Base-by-base conservation (phyloP, 352 stramenopile genomes). In the Phytophthora litchii region DNA sequence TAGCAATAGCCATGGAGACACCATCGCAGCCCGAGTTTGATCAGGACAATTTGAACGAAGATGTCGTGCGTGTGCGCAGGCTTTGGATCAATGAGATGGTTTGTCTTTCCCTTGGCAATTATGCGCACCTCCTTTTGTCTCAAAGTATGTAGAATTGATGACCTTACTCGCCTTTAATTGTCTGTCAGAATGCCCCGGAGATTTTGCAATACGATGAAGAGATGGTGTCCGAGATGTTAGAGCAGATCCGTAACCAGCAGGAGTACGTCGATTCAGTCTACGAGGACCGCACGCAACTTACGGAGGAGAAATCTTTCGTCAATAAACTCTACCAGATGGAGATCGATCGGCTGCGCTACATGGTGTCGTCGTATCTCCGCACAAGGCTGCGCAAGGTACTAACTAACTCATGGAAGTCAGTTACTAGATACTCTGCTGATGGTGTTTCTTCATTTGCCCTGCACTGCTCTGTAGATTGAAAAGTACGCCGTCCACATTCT, bases 321-420 rank as follows among this genome's bases (percentile, higher is more conserved):
- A 92, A 88, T 68, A 93, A 92, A 51, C 70, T 95, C 19, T 95
- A 95, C 57, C 86, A 90, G 68, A 93, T 95, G 86, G 86, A 95
- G 61, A 95, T 95, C 65, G 86, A 95, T 37, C 83, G 86, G 13
- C 72, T 95, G 27, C 80, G 80, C 34, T 95, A 90, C 69, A 91
- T 91, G 76, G 72, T 95, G 3, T 76, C 86, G 31, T 93, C 86
- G 0, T 95, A 95, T 47, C 59, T 95, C 17, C 81, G 86, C 31
- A 89, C 83, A 12, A 80, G 86, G 4, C 70, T 95, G 4, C 73
- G 61, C 32, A 95, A 95, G 72, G 83, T 87, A 35, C 13, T 27
- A 19, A 10, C 12, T 16, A 3, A 43, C 7, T 54, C 7, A 20
- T 19, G 8, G 14, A 43, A 8, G 12, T 16, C 5, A 34, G 21